Percentiles rank a stretch among this genome's conserved stretches.
These are phyloP conservation scores for Akanthomyces muscarius DNA, from an alignment of 2,329 filamentous ascomycete species.

Conservation along the genomic window DNA sequence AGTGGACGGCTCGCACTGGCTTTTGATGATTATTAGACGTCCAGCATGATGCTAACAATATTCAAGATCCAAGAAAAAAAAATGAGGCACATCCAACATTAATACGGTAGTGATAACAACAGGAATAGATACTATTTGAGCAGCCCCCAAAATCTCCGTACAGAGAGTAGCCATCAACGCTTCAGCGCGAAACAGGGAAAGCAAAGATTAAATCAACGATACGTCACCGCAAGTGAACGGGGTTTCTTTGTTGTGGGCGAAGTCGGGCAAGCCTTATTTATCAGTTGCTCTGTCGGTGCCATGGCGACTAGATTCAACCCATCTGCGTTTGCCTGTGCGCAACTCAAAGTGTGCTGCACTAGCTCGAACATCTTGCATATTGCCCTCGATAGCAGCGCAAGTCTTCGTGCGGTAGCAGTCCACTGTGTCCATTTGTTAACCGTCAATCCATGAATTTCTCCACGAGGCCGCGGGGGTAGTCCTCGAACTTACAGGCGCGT, in stretches of 20 bases:
- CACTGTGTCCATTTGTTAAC: slow-evolving; percentile 49
- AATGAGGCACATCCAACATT: not conserved
- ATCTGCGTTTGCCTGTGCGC: slow-evolving; percentile 75
- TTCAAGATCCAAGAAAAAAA: not conserved
- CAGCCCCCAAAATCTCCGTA: not conserved
- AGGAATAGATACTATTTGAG: not conserved
- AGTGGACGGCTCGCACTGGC: not conserved
- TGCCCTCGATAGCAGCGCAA: slow-evolving; percentile 71
- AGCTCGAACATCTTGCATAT: slow-evolving; percentile 68
- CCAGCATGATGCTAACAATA: not conserved
- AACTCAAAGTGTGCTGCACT: slow-evolving; percentile 86
- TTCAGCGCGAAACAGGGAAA: not conserved
- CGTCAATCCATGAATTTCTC: not conserved
- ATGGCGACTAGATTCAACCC: slow-evolving; percentile 54
- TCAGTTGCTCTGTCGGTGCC: slow-evolving; percentile 10
- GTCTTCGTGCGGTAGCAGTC: slow-evolving; percentile 95
- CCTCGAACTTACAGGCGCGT: slow-evolving; percentile 69
- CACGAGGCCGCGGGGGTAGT: not conserved
- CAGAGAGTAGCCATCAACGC: not conserved
- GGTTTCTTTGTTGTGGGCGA: not conserved
- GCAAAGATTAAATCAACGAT: not conserved
- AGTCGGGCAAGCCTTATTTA: not conserved
- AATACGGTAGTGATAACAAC: not conserved
- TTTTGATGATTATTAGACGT: not conserved
- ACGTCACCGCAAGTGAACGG: not conserved